phyloP scores from a whole-genome alignment of 2,329 filamentous ascomycete genomes.

The Decorospora gaudefroyi region DNA sequence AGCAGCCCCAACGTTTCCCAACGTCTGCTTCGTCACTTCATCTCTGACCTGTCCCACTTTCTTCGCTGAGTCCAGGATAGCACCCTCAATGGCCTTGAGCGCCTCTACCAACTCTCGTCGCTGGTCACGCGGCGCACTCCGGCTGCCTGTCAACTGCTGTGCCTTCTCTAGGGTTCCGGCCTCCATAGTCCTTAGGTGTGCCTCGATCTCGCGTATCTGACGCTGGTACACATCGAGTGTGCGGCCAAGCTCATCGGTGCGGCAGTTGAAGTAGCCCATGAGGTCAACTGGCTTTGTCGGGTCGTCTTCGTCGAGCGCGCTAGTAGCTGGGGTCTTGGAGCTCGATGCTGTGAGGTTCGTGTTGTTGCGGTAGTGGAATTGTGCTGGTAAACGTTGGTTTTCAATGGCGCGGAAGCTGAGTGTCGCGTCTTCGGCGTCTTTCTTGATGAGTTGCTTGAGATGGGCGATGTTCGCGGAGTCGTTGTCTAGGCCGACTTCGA shows the following conservation, averaged over 20 bases:
- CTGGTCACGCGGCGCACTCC: slow-evolving; percentile 46
- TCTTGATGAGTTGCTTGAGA: slow-evolving; percentile 62
- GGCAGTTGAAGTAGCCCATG: slow-evolving; percentile 52
- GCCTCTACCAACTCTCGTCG: slow-evolving; percentile 53
- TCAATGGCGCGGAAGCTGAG: slow-evolving; percentile 74
- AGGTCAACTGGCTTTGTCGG: slow-evolving; percentile 50
- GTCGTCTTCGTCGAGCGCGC: slow-evolving; percentile 47
- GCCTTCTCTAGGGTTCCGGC: slow-evolving; percentile 50
- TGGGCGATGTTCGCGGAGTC: slow-evolving; percentile 65
- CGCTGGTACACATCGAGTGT: slow-evolving; percentile 49
- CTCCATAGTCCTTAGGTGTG: slow-evolving; percentile 56
- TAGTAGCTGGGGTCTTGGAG: slow-evolving; percentile 31
- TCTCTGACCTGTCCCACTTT: slow-evolving; percentile 55
- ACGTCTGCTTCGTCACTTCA: slow-evolving; percentile 52
- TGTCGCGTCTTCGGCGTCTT: slow-evolving; percentile 71
- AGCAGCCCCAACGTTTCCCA: slow-evolving; percentile 42
- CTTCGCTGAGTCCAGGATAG: slow-evolving; percentile 54
- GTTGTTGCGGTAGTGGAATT: slow-evolving; percentile 61
- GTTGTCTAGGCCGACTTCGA: slow-evolving; percentile 65
- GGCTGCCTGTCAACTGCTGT: slow-evolving; percentile 48
- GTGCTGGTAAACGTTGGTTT: slow-evolving; percentile 70
- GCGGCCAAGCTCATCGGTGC: slow-evolving; percentile 48
- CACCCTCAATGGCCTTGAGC: slow-evolving; percentile 55
- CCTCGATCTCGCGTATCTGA: slow-evolving; percentile 55
- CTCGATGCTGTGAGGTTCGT: slow-evolving; percentile 41